These are phyloP conservation scores for Dendrocalamus sinicus DNA, from an alignment of 176 grass and related monocot species.

Conservation along the genomic window DNA sequence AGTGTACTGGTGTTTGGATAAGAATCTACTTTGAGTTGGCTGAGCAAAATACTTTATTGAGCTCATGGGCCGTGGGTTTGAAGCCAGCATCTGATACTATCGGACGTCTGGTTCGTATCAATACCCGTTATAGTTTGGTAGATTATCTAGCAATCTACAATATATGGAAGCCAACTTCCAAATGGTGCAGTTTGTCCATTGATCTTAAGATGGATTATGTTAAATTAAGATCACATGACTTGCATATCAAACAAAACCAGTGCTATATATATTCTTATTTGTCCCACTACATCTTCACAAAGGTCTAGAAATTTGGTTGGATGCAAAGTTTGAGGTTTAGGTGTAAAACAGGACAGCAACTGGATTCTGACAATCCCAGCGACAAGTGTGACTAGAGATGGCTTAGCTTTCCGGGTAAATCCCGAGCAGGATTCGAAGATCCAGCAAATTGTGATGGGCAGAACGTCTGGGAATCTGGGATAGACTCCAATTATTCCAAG, in stretches of 20 bases:
- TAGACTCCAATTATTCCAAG: background rate
- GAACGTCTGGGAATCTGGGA: background rate
- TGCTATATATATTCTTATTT: background rate
- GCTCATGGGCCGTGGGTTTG: too few species aligned
- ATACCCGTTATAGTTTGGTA: background rate
- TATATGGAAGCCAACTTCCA: background rate
- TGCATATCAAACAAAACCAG: background rate
- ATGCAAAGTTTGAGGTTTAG: background rate
- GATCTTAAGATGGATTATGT: background rate
- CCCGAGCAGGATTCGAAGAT: background rate
- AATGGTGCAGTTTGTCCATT: background rate
- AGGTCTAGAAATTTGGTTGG: background rate
- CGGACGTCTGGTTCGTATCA: too few species aligned
- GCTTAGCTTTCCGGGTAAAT: too few species aligned
- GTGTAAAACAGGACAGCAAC: background rate
- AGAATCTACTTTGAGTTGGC: too few species aligned
- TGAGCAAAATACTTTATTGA: too few species aligned
- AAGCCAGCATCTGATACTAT: too few species aligned
- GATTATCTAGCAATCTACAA: slow-evolving; percentile 2
- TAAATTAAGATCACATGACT: background rate
- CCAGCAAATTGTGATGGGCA: background rate
- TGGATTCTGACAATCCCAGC: too few species aligned
- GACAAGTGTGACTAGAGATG: too few species aligned
- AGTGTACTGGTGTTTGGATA: too few species aligned
- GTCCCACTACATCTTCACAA: background rate